Evolutionary conservation across 140 eudicot genomes (phyloP).

Genomic region (Oenanthe javanica): DNA sequence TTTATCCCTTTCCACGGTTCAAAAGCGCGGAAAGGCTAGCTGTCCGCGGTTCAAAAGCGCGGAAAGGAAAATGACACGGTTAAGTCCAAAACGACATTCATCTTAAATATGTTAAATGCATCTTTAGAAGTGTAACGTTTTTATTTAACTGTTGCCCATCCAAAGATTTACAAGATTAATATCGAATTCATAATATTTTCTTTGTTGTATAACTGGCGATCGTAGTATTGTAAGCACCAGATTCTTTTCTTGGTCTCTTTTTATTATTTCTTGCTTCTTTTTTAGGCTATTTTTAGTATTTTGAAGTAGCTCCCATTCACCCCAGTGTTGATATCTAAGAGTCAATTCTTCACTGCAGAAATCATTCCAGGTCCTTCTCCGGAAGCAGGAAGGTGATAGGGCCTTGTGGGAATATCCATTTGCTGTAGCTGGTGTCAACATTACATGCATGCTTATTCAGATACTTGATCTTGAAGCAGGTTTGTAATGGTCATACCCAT

Average conservation of each 20-base stretch:
- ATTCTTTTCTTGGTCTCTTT: neutral
- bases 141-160: neutral
- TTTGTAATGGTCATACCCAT: constrained; percentile 22
- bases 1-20: too few species aligned
- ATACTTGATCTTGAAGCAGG: constrained; percentile 98
- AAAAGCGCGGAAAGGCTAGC: too few species aligned
- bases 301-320: neutral
- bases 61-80: too few species aligned
- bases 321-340: neutral
- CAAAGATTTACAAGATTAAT: neutral
- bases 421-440: constrained; percentile 97
- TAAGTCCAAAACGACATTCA: neutral
- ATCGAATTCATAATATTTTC: neutral
- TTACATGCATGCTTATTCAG: constrained; percentile 95
- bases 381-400: constrained; percentile 83
- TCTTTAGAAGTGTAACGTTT: neutral
- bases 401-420: constrained; percentile 96
- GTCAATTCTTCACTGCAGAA: constrained; percentile 40
- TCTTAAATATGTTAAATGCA: neutral
- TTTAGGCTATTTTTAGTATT: constrained; percentile 1
- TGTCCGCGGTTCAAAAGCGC: too few species aligned
- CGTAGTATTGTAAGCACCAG: neutral
- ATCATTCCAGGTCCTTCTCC: constrained; percentile 86
- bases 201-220: neutral
- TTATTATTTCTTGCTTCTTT: neutral